A percentile compares a stretch with the other conserved stretches of the same genome.
These are phyloP conservation scores for Wallacemonas rigidus DNA, from an alignment of 208 protist genomes.

Conservation along the genomic window DNA sequence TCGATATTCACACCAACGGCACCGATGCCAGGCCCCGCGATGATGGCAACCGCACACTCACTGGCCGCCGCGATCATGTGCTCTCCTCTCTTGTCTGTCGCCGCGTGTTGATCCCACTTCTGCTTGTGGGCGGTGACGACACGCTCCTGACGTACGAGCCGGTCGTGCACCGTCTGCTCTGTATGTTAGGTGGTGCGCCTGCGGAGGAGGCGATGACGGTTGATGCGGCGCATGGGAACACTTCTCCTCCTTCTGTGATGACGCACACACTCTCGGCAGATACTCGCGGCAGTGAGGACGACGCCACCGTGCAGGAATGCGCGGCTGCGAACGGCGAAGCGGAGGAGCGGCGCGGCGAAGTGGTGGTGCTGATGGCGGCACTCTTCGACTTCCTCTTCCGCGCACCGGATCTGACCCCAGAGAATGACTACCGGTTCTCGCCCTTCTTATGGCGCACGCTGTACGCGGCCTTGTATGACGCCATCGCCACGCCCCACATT, in stretches of 20 bases:
- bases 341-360: constrained; percentile 44
- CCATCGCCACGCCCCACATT: constrained; percentile 35
- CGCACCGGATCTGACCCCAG: constrained; percentile 19
- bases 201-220: background rate
- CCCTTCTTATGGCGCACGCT: constrained; percentile 68
- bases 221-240: background rate
- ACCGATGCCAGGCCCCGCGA: constrained; percentile 14
- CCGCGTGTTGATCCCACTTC: constrained; percentile 73
- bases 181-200: constrained; percentile 20
- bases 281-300: constrained; percentile 2
- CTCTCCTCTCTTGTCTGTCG: constrained; percentile 56
- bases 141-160: constrained; percentile 30
- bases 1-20: background rate
- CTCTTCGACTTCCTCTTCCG: constrained; percentile 88
- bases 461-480: constrained; percentile 42
- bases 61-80: constrained; percentile 22
- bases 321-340: constrained; percentile 17
- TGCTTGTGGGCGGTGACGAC: constrained; percentile 42
- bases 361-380: constrained; percentile 71
- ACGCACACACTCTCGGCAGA: background rate
- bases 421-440: constrained; percentile 68
- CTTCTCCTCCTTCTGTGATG: background rate
- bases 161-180: constrained; percentile 30
- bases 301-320: background rate
- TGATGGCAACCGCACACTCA: constrained; percentile 8